Evolutionary conservation across 768 basidiomycete genomes (phyloP), one percentile per base, ranked within the genome.

Genomic region (Suillus subalutaceus): DNA sequence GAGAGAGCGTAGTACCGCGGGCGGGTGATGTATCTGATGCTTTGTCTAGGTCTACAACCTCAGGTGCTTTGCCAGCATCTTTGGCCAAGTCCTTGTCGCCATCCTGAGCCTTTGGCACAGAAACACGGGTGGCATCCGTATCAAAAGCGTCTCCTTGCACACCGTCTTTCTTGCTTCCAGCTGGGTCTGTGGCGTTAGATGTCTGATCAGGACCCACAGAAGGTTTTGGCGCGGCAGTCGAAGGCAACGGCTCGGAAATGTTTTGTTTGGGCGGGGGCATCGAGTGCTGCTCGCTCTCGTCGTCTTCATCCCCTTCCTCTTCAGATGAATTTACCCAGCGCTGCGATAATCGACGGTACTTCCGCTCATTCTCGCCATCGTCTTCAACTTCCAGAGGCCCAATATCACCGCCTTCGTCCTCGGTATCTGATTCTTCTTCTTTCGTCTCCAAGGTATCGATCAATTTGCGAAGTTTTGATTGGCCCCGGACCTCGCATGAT

Each of bases 401-500:
- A 80, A 57, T 82, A 80, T 63, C 79, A 18, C 79, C 80, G 46
- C 82, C 83, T 64, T 79, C 79, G 15, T 80, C 78, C 10, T 77
- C 74, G 3, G 59, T 32, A 20, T 82, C 75, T 50, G 83, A 76
- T 13, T 77, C 75, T 43, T 72, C 75, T 3, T 75, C 72, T 12
- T 73, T 57, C 15, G 67, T 79, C 71, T 67, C 68, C 62, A 77
- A 68, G 60, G 63, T 75, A 30, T 76, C 75, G 2, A 80, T 64
- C 30, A 79, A 68, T n/a, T 75, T 68, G 67, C 26, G 26, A 73
- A 55, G 37, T 63, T 73, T n/a, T 52, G 23, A 56, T 66, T 65
- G 67, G 58, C n/a, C 59, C 55, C 9, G 85, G 83, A 3, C 83
- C 83, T 37, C 77, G 80, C 15, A 86, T 70, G 58, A 85, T 68